Conservation (phyloP, 2,329 filamentous ascomycete genomes). For the Lecanosticta acicola region DNA sequence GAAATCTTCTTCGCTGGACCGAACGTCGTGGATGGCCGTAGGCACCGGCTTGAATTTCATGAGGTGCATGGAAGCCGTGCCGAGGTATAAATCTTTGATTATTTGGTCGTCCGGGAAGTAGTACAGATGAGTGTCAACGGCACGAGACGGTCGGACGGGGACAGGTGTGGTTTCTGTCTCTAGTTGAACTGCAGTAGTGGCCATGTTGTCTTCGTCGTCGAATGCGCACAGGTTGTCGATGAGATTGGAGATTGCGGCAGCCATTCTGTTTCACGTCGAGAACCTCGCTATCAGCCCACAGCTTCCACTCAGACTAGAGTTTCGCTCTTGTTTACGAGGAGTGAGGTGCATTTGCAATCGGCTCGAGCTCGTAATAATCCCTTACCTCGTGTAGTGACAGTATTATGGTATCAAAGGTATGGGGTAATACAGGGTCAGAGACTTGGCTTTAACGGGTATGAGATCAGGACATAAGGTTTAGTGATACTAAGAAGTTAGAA, state of each 20-base stretch:
- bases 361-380: too few species aligned
- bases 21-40: conserved; percentile 2
- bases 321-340: not conserved
- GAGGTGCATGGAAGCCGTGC: not conserved
- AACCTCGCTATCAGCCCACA: not conserved
- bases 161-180: too few species aligned
- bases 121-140: conserved; percentile 1
- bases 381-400: too few species aligned
- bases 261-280: not conserved
- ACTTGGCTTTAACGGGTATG: too few species aligned
- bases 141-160: too few species aligned
- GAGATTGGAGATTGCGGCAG: not conserved
- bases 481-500: not conserved
- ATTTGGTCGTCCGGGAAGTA: not conserved
- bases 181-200: too few species aligned
- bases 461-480: too few species aligned
- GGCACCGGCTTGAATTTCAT: not conserved
- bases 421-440: too few species aligned
- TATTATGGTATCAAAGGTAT: too few species aligned
- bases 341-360: too few species aligned
- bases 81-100: not conserved
- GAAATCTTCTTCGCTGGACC: conserved; percentile 1
- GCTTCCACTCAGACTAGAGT: not conserved
- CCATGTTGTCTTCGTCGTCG: not conserved
- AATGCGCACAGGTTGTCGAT: not conserved